Evolutionary conservation across 257 asterid genomes (phyloP).

Genomic region (Solanum ossicruentum): DNA sequence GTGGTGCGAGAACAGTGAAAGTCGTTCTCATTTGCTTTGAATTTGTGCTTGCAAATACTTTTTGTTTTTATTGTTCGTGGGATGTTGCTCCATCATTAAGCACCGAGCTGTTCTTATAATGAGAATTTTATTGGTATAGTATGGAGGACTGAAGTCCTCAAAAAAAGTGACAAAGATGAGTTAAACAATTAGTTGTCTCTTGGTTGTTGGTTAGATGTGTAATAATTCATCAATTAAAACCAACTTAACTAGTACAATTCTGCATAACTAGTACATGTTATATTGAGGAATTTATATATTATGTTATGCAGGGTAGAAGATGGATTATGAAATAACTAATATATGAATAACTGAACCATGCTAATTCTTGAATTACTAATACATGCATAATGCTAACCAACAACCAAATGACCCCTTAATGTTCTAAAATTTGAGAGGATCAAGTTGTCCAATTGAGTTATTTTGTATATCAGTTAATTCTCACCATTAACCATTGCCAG

Average conservation of each 20-base stretch:
- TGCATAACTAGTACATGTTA: not conserved
- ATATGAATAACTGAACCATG: not conserved
- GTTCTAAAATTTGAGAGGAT: not conserved
- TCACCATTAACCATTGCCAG: not conserved
- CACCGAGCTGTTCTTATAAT: not conserved
- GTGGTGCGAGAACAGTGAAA: not conserved
- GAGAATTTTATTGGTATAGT: not conserved
- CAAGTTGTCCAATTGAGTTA: not conserved
- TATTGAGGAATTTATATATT: not conserved
- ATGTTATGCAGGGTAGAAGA: not conserved
- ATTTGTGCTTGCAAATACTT: not conserved
- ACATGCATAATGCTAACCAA: not conserved
- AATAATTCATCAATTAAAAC: not conserved
- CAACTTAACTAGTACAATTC: not conserved
- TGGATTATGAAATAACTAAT: not conserved
- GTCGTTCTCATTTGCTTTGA: not conserved
- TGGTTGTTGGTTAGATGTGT: not conserved
- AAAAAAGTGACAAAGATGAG: not conserved
- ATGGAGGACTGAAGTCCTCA: not conserved
- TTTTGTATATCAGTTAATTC: not conserved
- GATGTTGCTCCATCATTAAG: not conserved
- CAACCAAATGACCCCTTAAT: not conserved
- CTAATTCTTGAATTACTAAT: not conserved
- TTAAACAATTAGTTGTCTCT: not conserved
- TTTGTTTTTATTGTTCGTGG: not conserved